Percentiles rank a stretch among this genome's conserved stretches.
These are phyloP conservation scores for Paramyrothecium roridum DNA, from an alignment of 2,329 filamentous ascomycete genomes.

Conservation along the genomic window DNA sequence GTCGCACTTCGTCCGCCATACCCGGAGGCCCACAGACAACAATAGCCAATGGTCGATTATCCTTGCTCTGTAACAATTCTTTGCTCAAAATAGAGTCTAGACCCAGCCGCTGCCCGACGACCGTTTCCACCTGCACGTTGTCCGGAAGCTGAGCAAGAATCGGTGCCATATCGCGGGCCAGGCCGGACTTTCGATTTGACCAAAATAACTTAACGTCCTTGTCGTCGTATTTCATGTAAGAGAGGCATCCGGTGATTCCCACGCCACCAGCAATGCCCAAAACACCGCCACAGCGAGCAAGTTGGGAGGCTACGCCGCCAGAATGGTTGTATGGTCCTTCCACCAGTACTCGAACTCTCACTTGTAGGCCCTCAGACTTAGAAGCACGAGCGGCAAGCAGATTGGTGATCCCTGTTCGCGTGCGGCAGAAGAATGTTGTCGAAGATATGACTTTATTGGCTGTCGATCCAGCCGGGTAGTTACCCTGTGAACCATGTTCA, in stretches of 20 bases:
- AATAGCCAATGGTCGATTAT: slow-evolving; percentile 18
- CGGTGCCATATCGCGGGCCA: slow-evolving; percentile 20
- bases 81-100: slow-evolving; percentile 18
- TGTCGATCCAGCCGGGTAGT: no score
- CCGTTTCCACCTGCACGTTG: slow-evolving; percentile 21
- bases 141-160: slow-evolving; percentile 20
- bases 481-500: no score
- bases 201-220: slow-evolving; percentile 25
- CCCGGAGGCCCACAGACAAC: slow-evolving; percentile 22
- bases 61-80: slow-evolving; percentile 14
- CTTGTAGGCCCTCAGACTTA: background rate
- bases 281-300: slow-evolving; percentile 17
- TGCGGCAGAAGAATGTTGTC: slow-evolving; percentile 19
- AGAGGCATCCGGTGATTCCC: slow-evolving; percentile 23
- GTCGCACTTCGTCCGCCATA: slow-evolving; percentile 26
- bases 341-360: background rate
- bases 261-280: slow-evolving; percentile 27
- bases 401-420: slow-evolving; percentile 18
- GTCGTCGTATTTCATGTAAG: slow-evolving; percentile 12
- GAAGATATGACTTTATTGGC: background rate
- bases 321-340: background rate
- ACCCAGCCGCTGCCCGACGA: slow-evolving; percentile 22
- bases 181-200: slow-evolving; percentile 17
- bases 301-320: background rate
- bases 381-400: slow-evolving; percentile 8